These are phyloP conservation scores for Aspergillus niger DNA, from an alignment of 2,329 filamentous ascomycete species.

Conservation along the genomic window DNA sequence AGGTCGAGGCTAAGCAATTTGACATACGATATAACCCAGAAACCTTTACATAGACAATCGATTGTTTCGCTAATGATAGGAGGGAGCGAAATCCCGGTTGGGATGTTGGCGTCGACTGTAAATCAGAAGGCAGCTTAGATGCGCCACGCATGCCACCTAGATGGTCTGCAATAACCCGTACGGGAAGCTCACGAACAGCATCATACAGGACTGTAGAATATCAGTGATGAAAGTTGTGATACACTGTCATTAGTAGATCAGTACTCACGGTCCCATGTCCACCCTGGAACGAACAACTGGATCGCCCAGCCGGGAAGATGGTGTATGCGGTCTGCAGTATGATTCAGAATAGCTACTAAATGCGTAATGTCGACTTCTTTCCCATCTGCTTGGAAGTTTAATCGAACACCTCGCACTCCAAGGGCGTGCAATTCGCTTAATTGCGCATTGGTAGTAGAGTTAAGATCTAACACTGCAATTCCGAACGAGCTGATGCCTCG, in stretches of 20 bases:
- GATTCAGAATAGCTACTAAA: not conserved
- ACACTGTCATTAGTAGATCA: not conserved
- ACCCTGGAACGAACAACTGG: slow-evolving; percentile 7
- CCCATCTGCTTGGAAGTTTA: slow-evolving; percentile 7
- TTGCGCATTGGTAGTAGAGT: not conserved
- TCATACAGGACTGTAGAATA: not conserved
- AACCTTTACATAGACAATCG: not conserved
- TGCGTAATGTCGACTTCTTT: not conserved
- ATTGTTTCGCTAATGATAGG: not conserved
- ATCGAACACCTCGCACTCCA: not conserved
- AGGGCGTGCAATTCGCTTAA: not conserved
- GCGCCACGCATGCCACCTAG: slow-evolving; percentile 1
- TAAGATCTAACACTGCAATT: slow-evolving; percentile 1
- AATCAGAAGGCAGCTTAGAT: not conserved
- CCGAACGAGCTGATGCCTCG: not conserved
- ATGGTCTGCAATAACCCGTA: slow-evolving; percentile 6
- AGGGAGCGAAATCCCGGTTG: not conserved
- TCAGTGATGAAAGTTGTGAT: not conserved
- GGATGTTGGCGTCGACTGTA: not conserved
- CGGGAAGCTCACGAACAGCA: not conserved
- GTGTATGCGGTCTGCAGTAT: not conserved
- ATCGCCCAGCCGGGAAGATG: slow-evolving; percentile 6
- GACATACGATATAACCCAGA: slow-evolving; percentile 5
- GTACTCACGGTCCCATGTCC: slow-evolving; percentile 2
- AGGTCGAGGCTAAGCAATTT: not conserved